phyloP scores from a whole-genome alignment of 352 stramenopile species.

The Phytophthora crassamura region DNA sequence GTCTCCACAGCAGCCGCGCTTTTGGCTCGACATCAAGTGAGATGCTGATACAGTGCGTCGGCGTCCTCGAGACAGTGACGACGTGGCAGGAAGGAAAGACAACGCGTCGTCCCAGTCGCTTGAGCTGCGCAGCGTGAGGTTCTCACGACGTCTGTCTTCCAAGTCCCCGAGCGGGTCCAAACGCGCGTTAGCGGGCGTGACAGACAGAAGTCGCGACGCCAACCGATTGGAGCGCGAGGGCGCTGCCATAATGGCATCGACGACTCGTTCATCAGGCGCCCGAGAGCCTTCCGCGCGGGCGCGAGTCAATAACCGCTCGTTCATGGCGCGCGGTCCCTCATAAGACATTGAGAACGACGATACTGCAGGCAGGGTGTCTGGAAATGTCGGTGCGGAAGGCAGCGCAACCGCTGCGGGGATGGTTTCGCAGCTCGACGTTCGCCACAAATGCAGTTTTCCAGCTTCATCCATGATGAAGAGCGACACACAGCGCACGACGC shows the following conservation, averaged over 20 bases:
- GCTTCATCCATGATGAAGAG: conserved; percentile 68
- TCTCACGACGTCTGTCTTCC: conserved; percentile 23
- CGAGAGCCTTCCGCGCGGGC: conserved; percentile 58
- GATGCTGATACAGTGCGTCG: conserved; percentile 62
- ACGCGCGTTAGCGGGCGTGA: conserved; percentile 37
- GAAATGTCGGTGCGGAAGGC: conserved; percentile 12
- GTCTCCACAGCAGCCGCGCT: conserved; percentile 73
- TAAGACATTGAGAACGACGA: conserved; percentile 34
- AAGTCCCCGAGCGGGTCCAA: conserved; percentile 51
- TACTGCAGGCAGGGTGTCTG: conserved; percentile 9
- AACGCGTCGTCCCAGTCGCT: conserved; percentile 63
- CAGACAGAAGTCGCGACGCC: conserved; percentile 32
- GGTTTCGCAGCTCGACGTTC: conserved; percentile 60
- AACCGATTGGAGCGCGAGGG: conserved; percentile 39
- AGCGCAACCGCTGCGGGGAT: conserved; percentile 34
- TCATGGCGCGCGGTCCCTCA: conserved; percentile 64
- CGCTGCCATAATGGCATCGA: conserved; percentile 77
- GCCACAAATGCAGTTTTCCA: conserved; percentile 61
- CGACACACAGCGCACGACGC: conserved; percentile 59
- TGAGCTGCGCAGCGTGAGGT: conserved; percentile 38
- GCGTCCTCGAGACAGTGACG: conserved; percentile 60
- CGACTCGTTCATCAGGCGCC: conserved; percentile 62
- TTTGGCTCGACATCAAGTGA: conserved; percentile 78
- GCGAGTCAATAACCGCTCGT: conserved; percentile 64
- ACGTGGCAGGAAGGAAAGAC: conserved; percentile 59